Base-by-base conservation (phyloP, 352 stramenopile species). In the Aphanomyces euteiches region DNA sequence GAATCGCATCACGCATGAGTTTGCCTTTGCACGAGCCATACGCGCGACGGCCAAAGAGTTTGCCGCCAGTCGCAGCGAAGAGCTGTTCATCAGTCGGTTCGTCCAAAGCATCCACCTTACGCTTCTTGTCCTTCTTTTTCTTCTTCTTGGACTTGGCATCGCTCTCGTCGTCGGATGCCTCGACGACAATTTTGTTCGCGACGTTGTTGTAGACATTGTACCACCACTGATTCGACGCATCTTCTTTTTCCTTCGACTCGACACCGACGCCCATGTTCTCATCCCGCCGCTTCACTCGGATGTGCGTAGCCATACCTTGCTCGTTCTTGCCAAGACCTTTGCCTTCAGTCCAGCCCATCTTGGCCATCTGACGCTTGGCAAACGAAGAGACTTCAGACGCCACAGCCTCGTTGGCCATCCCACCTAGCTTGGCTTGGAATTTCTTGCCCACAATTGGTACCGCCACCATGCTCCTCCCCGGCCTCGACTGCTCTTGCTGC, bases 291-390 rank as follows among this genome's bases (percentile, higher is more conserved):
- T 96, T 90, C 8, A 98, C 95, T 69, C 90, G 90, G 45, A 99
- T 85, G 81, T 99, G 95, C 28, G 87, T 93, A 40, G 86, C 80
- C 13, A 98, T 90, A 57, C 96, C 96, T 72, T 98, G 83, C 72
- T 98, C 87, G 63, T 94, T 77, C 79, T 98, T 99, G 69, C 96
- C 96, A 10, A 99, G 82, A 0, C 96, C 96, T 69, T 98, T 98
- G 70, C 96, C 96, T 70, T 96, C 87, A 56, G 74, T 92, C 95
- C 95, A 99, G 72, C 96, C 96, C 91, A 99, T 98, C 73, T 97
- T 97, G 70, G 90, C 83, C 90, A 97, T 96, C 78, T 96, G 90
- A 53, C 79, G 82, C 38, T 85, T 78, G 19, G 90, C 89, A 63
- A 97, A 96, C 53, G 73, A 78, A 69, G 87, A 95, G 65, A 93